Base-by-base conservation (phyloP, 1,284 basidiomycete genomes). In the Tilletiaria anomala region DNA sequence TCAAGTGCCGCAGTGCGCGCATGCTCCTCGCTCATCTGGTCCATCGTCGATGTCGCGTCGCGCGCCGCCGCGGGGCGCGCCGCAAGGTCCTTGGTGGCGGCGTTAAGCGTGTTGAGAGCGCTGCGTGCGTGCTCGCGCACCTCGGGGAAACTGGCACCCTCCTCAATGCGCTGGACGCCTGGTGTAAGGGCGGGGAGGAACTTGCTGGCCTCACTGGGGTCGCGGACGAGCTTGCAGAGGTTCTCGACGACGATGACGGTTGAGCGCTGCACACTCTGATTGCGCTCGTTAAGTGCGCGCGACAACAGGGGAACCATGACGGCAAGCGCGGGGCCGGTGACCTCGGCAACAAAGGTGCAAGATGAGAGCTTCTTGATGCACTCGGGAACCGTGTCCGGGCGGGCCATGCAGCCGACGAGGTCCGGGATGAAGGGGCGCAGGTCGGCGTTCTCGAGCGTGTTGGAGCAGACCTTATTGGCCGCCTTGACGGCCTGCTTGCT, bases 341-440 rank as follows among this genome's bases (percentile, higher is more conserved):
- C 88, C 71, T 97, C 91, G 42, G 88, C 85, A 46, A 97, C 93
- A 59, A 94, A 97, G 12, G 91, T 96, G 31, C 86, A 89, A 44
- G 78, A 82, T 5, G 87, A 89, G 6, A 96, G 75, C 37, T 86
- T 79, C 73, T 97, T 97, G 77, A 97, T 89, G 60, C 88, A 93
- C 32, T 80, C 80, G 6, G 88, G 78, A 15, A 96, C 89, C 33
- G 73, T 71, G 39, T 72, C 68, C 4, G 91, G 85, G 56, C 87
- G 80, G 38, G 82, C 78, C 91, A 97, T 97, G 52, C 67, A 70
- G 29, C 66, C 85, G 49, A 97, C 89, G 48, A 97, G 79, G 36
- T 78, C 75, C 34, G 83, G 79, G 45, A 93, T 83, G 70, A 96
- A 91, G 29, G 85, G 83, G 42, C 77, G 75, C 49, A 96, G 77